These are phyloP conservation scores for Elsinoe fawcettii DNA, from an alignment of 2,329 filamentous ascomycete species.

Conservation along the genomic window DNA sequence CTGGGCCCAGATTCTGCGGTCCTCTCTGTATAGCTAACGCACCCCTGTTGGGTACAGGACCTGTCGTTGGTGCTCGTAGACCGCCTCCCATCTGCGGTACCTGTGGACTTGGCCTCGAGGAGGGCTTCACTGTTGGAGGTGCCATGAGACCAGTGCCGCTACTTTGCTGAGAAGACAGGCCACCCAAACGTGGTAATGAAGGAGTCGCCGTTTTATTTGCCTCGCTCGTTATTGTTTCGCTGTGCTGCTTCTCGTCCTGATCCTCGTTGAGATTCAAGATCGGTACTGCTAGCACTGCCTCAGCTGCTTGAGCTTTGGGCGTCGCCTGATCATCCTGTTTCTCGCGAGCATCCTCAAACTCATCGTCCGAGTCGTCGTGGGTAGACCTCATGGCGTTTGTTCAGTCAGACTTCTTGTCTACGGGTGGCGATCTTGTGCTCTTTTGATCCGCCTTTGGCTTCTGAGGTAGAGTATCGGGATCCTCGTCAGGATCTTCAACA, in stretches of 20 bases:
- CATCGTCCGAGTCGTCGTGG: conserved; percentile 9
- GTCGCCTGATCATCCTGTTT: conserved; percentile 22
- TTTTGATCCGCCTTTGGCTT: neutral
- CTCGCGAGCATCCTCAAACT: conserved; percentile 10
- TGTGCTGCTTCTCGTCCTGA: neutral
- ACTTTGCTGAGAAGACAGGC: conserved; percentile 16
- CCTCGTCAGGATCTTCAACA: conserved; percentile 8
- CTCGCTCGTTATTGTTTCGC: neutral
- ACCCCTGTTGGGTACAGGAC: conserved; percentile 42
- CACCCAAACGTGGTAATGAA: conserved; percentile 29
- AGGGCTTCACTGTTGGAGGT: conserved; percentile 19
- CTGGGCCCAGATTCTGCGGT: conserved; percentile 28
- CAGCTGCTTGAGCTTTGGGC: conserved; percentile 25
- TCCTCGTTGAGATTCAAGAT: conserved; percentile 18
- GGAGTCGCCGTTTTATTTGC: conserved; percentile 15
- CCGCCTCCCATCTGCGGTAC: conserved; percentile 16
- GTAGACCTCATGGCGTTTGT: neutral
- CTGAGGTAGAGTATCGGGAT: neutral
- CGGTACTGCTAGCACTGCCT: conserved; percentile 19
- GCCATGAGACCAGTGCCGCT: conserved; percentile 25
- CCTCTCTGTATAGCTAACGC: conserved; percentile 28
- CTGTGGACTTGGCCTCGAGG: conserved; percentile 16
- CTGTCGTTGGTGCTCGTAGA: conserved; percentile 37
- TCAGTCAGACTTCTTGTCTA: conserved; percentile 1
- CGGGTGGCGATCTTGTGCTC: neutral